Conservation (phyloP, 352 stramenopile species). For the Saprolegnia diclina region DNA sequence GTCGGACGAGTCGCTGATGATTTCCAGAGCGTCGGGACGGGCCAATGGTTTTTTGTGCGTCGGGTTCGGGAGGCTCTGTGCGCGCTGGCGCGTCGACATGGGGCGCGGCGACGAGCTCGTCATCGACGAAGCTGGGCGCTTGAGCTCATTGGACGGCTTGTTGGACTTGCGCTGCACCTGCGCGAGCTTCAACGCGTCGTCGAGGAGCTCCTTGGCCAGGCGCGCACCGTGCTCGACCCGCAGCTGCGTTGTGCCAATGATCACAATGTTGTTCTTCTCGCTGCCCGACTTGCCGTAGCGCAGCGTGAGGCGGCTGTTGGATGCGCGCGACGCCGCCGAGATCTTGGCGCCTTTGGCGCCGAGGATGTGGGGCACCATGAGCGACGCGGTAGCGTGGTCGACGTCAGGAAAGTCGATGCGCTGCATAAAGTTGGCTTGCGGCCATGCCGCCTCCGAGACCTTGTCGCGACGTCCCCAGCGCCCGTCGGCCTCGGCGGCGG, state of each 20-base stretch:
- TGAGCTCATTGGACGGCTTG: background rate
- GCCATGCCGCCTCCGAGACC: background rate
- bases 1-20: background rate
- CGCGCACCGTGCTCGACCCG: constrained; percentile 13
- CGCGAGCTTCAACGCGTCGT: background rate
- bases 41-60: background rate
- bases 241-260: constrained; percentile 3
- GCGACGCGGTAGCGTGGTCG: background rate
- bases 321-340: background rate
- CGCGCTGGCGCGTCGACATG: background rate
- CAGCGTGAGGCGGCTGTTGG: constrained; percentile 14
- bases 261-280: constrained; percentile 12
- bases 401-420: constrained; percentile 16
- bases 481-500: background rate
- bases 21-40: background rate
- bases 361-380: constrained; percentile 17
- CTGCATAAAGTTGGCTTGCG: constrained; percentile 11
- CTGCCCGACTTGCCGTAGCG: background rate
- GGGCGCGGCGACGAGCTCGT: background rate
- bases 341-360: constrained; percentile 16
- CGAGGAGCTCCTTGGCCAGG: constrained; percentile 15
- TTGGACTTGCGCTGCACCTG: background rate
- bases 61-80: background rate
- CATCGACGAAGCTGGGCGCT: background rate
- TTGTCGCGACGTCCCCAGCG: background rate